These are phyloP conservation scores for Myriosclerotinia curreyana DNA, from an alignment of 2,329 filamentous ascomycete genomes.

Conservation along the genomic window DNA sequence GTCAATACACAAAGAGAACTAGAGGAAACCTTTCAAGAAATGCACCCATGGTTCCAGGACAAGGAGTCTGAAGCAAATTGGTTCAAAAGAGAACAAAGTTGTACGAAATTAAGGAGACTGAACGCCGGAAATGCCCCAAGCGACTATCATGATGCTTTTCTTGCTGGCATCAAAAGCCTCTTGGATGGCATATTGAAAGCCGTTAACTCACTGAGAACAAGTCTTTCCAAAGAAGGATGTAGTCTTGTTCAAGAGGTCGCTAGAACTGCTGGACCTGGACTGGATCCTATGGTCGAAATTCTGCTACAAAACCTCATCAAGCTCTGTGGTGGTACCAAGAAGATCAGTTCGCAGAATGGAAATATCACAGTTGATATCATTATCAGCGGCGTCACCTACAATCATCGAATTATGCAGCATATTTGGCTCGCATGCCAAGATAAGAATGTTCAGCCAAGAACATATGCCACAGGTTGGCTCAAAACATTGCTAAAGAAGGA, in stretches of 20 bases:
- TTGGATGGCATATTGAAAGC: slow-evolving; percentile 89
- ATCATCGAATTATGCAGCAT: slow-evolving; percentile 77
- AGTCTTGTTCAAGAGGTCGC: slow-evolving; percentile 82
- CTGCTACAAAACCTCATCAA: slow-evolving; percentile 88
- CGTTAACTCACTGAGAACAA: slow-evolving; percentile 79
- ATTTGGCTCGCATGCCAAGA: slow-evolving; percentile 79
- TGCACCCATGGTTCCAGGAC: slow-evolving; percentile 80
- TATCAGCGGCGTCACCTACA: slow-evolving; percentile 77
- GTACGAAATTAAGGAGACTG: slow-evolving; percentile 71
- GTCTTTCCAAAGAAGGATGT: slow-evolving; percentile 83
- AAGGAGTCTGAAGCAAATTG: slow-evolving; percentile 90
- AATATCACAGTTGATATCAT: slow-evolving; percentile 79
- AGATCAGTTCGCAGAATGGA: slow-evolving; percentile 82
- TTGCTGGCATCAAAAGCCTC: slow-evolving; percentile 67
- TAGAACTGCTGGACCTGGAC: slow-evolving; percentile 67
- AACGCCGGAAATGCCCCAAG: slow-evolving; percentile 78
- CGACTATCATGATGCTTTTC: slow-evolving; percentile 70
- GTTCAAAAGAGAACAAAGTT: slow-evolving; percentile 78
- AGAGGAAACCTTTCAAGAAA: slow-evolving; percentile 81
- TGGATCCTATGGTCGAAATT: slow-evolving; percentile 88
- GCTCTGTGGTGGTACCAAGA: slow-evolving; percentile 84
- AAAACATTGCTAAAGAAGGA: slow-evolving; percentile 78
- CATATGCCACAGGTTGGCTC: slow-evolving; percentile 78
- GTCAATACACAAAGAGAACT: slow-evolving; percentile 82
- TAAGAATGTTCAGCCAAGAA: slow-evolving; percentile 86